Conservation (phyloP, 164 flowering plant species). For the Kingdonia uniflora region DNA sequence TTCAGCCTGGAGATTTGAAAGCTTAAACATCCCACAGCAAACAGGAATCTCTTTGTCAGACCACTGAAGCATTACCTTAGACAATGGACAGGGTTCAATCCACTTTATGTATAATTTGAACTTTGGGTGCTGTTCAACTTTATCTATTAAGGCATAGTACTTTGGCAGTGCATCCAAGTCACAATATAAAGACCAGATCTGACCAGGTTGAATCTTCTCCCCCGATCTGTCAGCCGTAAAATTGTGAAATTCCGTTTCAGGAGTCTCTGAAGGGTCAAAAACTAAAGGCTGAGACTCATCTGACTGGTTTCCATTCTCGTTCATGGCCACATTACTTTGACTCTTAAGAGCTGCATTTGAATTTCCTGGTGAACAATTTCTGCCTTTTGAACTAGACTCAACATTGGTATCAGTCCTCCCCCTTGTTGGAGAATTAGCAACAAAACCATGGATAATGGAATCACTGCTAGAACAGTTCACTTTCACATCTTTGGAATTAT, state of each 20-base stretch:
- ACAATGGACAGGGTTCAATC: constrained; percentile 21
- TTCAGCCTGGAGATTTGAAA: neutral
- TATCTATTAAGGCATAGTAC: constrained; percentile 37
- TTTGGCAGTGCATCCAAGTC: constrained; percentile 54
- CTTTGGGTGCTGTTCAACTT: constrained; percentile 19
- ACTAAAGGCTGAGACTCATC: neutral
- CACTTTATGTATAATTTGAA: constrained; percentile 26
- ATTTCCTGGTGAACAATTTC: no score
- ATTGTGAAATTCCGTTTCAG: constrained; percentile 40
- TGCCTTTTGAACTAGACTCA: no score
- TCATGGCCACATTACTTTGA: neutral
- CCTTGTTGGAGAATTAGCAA: no score
- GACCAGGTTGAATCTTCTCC: constrained; percentile 40
- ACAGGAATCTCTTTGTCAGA: constrained; percentile 31
- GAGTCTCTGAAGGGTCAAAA: constrained; percentile 15
- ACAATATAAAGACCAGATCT: constrained; percentile 67
- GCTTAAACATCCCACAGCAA: constrained; percentile 43
- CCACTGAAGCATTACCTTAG: constrained; percentile 28
- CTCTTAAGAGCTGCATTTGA: neutral
- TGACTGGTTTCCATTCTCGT: neutral
- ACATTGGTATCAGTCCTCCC: no score
- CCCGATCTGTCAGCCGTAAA: constrained; percentile 31
- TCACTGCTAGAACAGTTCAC: constrained; percentile 7
- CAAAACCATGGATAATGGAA: no score
- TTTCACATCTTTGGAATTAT: neutral